Evolutionary conservation across 2,329 filamentous ascomycete species (phyloP).

Genomic region (Colletotrichum abscissum): DNA sequence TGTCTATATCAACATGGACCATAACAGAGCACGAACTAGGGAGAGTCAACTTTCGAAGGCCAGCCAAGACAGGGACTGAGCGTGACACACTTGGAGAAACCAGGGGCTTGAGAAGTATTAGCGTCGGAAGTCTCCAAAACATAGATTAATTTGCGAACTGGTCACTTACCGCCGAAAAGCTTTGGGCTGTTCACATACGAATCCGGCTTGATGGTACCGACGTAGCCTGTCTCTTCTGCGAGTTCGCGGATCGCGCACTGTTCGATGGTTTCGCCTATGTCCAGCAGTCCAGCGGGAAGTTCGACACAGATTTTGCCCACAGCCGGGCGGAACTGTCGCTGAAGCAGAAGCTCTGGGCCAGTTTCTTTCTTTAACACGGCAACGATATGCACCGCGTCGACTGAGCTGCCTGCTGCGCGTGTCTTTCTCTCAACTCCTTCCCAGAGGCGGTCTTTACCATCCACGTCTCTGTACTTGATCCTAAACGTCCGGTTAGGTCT

Average conservation of each 20-base stretch:
- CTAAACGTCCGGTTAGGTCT: not conserved
- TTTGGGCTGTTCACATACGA: not conserved
- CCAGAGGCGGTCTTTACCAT: not conserved
- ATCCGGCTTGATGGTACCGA: not conserved
- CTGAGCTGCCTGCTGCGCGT: not conserved
- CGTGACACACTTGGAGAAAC: not conserved
- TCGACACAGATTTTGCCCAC: not conserved
- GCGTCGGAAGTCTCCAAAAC: not conserved
- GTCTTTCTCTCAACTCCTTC: not conserved
- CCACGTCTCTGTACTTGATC: not conserved
- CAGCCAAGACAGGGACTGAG: no score
- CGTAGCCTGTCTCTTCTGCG: not conserved
- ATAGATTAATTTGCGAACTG: not conserved
- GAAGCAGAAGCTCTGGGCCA: not conserved
- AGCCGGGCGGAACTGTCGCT: not conserved
- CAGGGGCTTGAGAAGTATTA: not conserved
- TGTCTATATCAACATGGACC: not conserved
- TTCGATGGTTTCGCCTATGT: not conserved
- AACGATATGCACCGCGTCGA: not conserved
- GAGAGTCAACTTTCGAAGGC: no score
- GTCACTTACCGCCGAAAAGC: not conserved
- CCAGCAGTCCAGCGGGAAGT: not conserved
- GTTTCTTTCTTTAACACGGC: not conserved
- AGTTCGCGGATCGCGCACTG: not conserved
- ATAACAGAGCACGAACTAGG: not conserved